Conservation (phyloP, 176 grass and related monocot genomes). For the Phoenix dactylifera region DNA sequence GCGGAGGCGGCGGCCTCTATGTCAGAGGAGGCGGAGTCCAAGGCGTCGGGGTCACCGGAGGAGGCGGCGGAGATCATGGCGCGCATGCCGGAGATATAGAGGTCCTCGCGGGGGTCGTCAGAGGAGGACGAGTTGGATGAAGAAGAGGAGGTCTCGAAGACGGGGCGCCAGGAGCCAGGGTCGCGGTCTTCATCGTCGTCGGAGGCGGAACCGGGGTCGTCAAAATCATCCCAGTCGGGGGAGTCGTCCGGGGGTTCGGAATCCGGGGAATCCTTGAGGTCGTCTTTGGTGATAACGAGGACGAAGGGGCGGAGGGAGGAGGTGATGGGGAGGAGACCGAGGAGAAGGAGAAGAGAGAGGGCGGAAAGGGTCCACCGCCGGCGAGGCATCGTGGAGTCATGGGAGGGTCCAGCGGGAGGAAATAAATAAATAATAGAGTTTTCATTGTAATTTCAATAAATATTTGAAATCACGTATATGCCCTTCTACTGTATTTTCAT, state of each 20-base stretch:
- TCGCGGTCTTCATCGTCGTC: constrained; percentile 36
- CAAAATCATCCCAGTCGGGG: constrained; percentile 86
- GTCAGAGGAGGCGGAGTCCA: constrained; percentile 49
- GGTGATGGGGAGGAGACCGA: constrained; percentile 9
- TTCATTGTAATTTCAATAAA: too few species aligned
- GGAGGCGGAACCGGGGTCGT: constrained; percentile 30
- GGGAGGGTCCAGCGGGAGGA: constrained; percentile 17
- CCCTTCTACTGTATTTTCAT: too few species aligned
- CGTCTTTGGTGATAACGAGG: constrained; percentile 59
- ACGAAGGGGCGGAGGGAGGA: constrained; percentile 38
- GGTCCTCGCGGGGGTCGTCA: constrained; percentile 19
- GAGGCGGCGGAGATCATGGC: constrained; percentile 63
- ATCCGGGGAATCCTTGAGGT: constrained; percentile 48
- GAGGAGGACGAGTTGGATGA: not conserved
- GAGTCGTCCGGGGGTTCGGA: constrained; percentile 9
- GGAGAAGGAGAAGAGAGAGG: constrained; percentile 14
- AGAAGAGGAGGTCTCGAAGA: constrained; percentile 48
- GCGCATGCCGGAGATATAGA: constrained; percentile 12
- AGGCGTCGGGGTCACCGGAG: constrained; percentile 44
- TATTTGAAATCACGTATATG: too few species aligned
- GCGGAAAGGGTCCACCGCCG: not conserved
- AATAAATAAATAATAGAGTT: too few species aligned
- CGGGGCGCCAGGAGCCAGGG: constrained; percentile 47
- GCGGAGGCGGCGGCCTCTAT: constrained; percentile 56
- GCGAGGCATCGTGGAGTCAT: not conserved